Base-by-base conservation (phyloP, 345 rosid species). In the Firmiana major region DNA sequence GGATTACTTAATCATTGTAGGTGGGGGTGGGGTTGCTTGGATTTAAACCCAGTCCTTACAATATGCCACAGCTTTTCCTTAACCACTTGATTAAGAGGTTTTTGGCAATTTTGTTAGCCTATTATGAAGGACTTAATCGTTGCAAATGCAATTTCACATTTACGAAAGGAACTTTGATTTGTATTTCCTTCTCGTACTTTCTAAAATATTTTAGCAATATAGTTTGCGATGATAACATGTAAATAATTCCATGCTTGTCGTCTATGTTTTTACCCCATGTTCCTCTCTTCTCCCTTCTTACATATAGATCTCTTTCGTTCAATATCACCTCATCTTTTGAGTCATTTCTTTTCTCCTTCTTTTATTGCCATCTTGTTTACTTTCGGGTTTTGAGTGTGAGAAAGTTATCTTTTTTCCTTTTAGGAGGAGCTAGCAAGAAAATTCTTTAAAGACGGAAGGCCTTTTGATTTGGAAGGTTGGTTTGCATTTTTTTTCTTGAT, bases 391-490 rank as follows among this genome's bases (percentile, higher is more conserved):
- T 42, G 22, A 43, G 34, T 34, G 36, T 71, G 49, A 31, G 67
- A 71, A 73, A 34, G 24, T 70, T 71, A 42, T 71, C 17, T 57
- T 11, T 51, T 65, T 66, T 75, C 80, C 70, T 80, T 84, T 74
- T 87, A 94, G 97, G 80, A 69, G 81, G 97, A 93, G 85, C 90
- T 95, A n/a, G 82, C 84, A n/a, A 74, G 76, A 80, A 91, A 87
- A 49, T 95, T 95, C 85, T 95, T 93, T 79, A 89, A 91, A 67
- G 99, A 95, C 45, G 89, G 93, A 86, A 90, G 94, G 79, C 75
- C 85, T 76, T 88, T 95, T 73, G 98, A 93, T 86, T 75, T 93
- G 87, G 96, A 93, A 89, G 98, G 98, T 94, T 51, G 78, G 81
- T 46, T 75, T 81, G 38, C 63, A 12, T 74, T 74, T 57, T 9